A percentile compares a stretch with the other conserved stretches of the same genome.
Evolutionary conservation across 306 rosid species (phyloP).

Genomic region (Albizia julibrissin): DNA sequence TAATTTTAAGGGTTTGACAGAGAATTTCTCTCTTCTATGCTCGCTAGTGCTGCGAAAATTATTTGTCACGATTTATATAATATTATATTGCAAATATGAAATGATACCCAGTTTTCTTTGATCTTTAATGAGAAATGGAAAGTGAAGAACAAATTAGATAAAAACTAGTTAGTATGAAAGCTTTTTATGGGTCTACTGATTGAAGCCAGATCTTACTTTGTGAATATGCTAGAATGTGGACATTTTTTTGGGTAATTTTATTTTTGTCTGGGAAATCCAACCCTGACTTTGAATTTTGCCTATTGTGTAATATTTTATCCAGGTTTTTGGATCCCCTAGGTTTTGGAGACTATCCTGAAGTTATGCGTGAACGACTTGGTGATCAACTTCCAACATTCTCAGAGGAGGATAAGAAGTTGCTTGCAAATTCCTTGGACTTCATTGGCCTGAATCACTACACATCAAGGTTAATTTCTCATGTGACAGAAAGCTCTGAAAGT

Average conservation of each 20-base stretch:
- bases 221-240: slow-evolving; percentile 9
- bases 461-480: slow-evolving; percentile 80
- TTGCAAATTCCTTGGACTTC: slow-evolving; percentile 68
- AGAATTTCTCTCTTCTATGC: slow-evolving; percentile 13
- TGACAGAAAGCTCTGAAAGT: slow-evolving; percentile 37
- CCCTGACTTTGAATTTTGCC: not conserved
- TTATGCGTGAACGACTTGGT: slow-evolving; percentile 76
- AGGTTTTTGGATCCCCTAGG: slow-evolving; percentile 83
- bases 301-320: slow-evolving; percentile 16
- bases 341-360: slow-evolving; percentile 81
- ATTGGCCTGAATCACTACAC: slow-evolving; percentile 89
- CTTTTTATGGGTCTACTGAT: not conserved
- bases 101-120: not conserved
- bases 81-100: slow-evolving; percentile 14
- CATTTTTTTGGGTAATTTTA: not conserved
- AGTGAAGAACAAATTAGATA: slow-evolving; percentile 3
- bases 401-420: slow-evolving; percentile 68
- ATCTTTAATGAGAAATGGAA: slow-evolving; percentile 5
- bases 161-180: slow-evolving; percentile 4
- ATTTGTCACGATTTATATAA: not conserved
- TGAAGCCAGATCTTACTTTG: slow-evolving; percentile 21
- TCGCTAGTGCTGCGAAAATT: not conserved
- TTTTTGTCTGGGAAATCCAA: not conserved
- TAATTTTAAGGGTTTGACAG: slow-evolving; percentile 16
- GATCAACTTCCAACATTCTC: slow-evolving; percentile 84